These are phyloP conservation scores for Drechslerella dactyloides DNA, from an alignment of 2,329 filamentous ascomycete species.

Conservation along the genomic window DNA sequence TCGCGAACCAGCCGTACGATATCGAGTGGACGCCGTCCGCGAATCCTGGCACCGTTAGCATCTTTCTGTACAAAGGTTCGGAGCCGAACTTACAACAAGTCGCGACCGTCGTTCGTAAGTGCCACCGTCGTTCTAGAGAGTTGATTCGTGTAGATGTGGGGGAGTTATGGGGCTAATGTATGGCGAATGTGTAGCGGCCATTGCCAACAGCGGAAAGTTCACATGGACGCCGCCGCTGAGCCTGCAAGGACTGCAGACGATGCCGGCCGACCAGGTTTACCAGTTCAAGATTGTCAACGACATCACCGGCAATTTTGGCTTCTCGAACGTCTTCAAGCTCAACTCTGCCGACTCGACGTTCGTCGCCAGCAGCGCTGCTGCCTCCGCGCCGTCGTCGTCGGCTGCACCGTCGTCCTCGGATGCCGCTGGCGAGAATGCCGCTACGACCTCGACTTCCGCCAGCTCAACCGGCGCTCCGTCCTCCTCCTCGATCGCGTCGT, in stretches of 20 bases:
- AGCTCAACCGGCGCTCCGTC: not conserved
- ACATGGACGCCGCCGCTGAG: conserved; percentile 30
- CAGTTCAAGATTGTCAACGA: conserved; percentile 45
- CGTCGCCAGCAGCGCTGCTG: not conserved
- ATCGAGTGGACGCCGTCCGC: conserved; percentile 40
- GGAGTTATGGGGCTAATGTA: too few species aligned
- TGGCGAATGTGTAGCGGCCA: conserved; percentile 24
- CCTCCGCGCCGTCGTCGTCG: not conserved
- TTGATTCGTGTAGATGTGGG: too few species aligned
- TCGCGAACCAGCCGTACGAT: conserved; percentile 24
- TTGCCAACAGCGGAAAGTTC: conserved; percentile 45
- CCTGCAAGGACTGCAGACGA: conserved; percentile 46
- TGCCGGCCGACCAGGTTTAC: conserved; percentile 36
- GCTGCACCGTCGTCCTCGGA: not conserved
- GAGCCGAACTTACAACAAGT: conserved; percentile 27
- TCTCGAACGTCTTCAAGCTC: conserved; percentile 38
- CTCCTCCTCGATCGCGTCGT: conserved; percentile 3
- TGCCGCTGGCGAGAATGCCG: not conserved
- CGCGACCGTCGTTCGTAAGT: conserved; percentile 45
- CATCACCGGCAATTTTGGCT: conserved; percentile 41
- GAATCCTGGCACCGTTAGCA: conserved; percentile 39
- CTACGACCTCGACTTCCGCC: conserved; percentile 7
- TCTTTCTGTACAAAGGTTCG: conserved; percentile 35
- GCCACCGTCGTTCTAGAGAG: too few species aligned
- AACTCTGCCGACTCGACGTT: conserved; percentile 41